These are phyloP conservation scores for Hymenoscyphus infarciens DNA, from an alignment of 2,329 filamentous ascomycete genomes.

Conservation along the genomic window DNA sequence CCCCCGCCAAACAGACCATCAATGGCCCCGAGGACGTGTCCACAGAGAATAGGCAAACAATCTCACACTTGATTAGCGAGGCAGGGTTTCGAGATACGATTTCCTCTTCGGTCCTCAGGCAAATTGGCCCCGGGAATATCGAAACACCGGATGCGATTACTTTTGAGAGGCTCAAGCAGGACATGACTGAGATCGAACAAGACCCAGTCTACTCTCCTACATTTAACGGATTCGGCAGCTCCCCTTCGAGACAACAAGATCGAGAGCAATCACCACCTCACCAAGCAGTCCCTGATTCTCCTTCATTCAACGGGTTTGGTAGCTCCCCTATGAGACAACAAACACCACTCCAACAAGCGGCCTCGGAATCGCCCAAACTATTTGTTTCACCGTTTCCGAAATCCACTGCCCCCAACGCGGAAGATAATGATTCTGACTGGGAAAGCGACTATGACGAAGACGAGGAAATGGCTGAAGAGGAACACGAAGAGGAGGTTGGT, in stretches of 20 bases:
- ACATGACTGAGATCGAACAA: conserved; percentile 24
- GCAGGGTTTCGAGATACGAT: conserved; percentile 46
- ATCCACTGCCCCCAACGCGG: not conserved
- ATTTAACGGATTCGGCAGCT: conserved; percentile 35
- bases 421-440: conserved; percentile 6
- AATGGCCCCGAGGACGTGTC: conserved; percentile 20
- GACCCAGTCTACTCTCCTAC: conserved; percentile 30
- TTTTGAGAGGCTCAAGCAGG: conserved; percentile 25
- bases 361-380: not conserved
- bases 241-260: conserved; percentile 22
- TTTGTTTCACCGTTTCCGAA: not conserved
- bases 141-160: conserved; percentile 26
- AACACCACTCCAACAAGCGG: not conserved
- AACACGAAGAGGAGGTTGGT: not conserved
- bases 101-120: conserved; percentile 38
- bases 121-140: conserved; percentile 28
- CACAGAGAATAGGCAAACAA: conserved; percentile 36
- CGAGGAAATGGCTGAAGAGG: not conserved
- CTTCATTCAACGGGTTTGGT: conserved; percentile 34
- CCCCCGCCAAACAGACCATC: not conserved
- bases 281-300: conserved; percentile 6
- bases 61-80: conserved; percentile 45
- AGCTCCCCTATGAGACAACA: conserved; percentile 27
- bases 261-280: conserved; percentile 5
- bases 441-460: conserved; percentile 4